Base-by-base conservation (phyloP, 2,329 filamentous ascomycete species). In the Neofusicoccum umdonicola region DNA sequence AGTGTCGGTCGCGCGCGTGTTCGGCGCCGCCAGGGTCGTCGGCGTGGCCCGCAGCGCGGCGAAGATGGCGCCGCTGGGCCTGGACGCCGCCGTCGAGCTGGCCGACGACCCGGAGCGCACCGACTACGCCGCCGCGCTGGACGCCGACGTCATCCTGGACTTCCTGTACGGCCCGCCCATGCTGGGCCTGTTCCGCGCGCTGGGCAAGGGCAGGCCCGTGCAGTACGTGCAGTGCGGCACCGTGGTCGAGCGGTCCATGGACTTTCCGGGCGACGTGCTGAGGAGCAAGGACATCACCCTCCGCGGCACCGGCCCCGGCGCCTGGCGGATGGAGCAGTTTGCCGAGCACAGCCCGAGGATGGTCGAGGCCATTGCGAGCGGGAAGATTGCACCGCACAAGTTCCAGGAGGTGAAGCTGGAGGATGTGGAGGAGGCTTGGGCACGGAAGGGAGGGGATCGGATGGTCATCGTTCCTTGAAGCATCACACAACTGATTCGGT, bases 111-210 rank as follows among this genome's bases (percentile, higher is more conserved):
- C 77, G 0, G 68, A 71, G 2, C 75, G 82, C 42, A 81, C 79
- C 0, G 84, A 87, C 67, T 84, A 83, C 66, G 77, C 78, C 2
- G 71, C 72, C 8, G 74, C 82, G 0, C 79, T 76, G 1, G 78
- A 81, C 41, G 80, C 81, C 37, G 84, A 87, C 66, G 77, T 87
- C 2, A 78, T 87, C 3, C 74, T 88, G 1, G 85, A 88, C 69
- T 88, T 86, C 69, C 73, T 88, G 7, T 87, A 84, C 72, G 85
- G 85, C 0, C 56, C 56, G 56, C 56, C 56, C 13, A 37, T 80
- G 0, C 68, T 76, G 11, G 77, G 79, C 4, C 71, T 83, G 9
- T 73, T 86, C 7, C 68, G 71, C 4, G 77, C 77, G 3, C 69
- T 85, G 17, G 76, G 73, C 41, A 75, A 77, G 1, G 71, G 71